Evolutionary conservation across 1,284 basidiomycete genomes (phyloP).

Genomic region (Apiotrichum sp.): DNA sequence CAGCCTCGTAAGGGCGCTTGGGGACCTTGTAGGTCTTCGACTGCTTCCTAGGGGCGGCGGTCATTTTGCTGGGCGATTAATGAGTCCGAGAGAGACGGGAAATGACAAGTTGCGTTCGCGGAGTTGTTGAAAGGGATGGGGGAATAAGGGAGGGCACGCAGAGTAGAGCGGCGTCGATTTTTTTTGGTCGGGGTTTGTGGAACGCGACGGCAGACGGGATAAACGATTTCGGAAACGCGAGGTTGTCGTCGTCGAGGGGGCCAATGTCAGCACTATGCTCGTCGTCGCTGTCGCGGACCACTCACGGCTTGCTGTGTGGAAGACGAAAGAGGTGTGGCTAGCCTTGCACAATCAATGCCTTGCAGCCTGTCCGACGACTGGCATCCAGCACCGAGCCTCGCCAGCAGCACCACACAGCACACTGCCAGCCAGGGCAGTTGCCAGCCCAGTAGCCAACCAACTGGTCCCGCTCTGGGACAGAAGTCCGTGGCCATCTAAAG

Average conservation of each 20-base stretch:
- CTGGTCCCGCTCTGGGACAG: too few species aligned
- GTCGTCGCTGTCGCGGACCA: not conserved
- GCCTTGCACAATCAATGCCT: not conserved
- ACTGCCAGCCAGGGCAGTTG: too few species aligned
- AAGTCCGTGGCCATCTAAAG: too few species aligned
- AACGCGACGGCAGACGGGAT: too few species aligned
- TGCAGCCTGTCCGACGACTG: too few species aligned
- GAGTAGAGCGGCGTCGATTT: too few species aligned
- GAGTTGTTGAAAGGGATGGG: not conserved
- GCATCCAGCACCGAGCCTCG: too few species aligned
- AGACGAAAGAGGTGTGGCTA: not conserved
- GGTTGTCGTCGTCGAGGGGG: not conserved
- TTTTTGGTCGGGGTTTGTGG: too few species aligned
- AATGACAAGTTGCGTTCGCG: conserved; percentile 3
- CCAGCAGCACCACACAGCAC: too few species aligned
- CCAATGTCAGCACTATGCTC: not conserved
- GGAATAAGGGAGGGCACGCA: too few species aligned
- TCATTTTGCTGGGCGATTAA: not conserved
- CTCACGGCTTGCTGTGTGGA: conserved; percentile 2
- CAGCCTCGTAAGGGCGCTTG: conserved; percentile 92
- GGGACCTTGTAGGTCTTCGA: conserved; percentile 89
- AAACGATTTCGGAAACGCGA: too few species aligned
- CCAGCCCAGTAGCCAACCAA: too few species aligned
- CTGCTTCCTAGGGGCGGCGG: conserved; percentile 18
- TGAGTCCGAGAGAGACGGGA: not conserved